Evolutionary conservation across 352 stramenopile genomes (phyloP).

Genomic region (Phytophthora sp.): DNA sequence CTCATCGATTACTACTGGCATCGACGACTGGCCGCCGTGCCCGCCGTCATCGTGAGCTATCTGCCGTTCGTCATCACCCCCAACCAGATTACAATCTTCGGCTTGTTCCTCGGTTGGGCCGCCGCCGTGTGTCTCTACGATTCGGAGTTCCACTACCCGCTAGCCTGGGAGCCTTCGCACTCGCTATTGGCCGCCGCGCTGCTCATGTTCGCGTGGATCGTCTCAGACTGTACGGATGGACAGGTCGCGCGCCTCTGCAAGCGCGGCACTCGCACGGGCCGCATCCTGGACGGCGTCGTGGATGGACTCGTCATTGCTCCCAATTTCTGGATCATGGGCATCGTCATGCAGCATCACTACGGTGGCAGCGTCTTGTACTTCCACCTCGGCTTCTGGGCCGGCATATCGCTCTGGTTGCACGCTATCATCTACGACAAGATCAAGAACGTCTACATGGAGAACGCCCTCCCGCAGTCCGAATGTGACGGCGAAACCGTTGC

Average conservation of each 20-base stretch:
- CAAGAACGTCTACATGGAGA: conserved; percentile 91
- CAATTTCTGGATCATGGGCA: conserved; percentile 70
- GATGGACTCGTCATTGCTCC: conserved; percentile 78
- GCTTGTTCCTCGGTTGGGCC: conserved; percentile 71
- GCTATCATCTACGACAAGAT: conserved; percentile 88
- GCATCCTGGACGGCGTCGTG: conserved; percentile 82
- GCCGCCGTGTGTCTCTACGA: conserved; percentile 77
- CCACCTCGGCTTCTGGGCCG: conserved; percentile 55
- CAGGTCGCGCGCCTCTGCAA: conserved; percentile 86
- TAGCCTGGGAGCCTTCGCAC: conserved; percentile 60
- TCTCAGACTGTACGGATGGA: conserved; percentile 85
- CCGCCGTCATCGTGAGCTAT: conserved; percentile 83
- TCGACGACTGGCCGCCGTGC: conserved; percentile 71
- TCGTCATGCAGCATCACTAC: conserved; percentile 66
- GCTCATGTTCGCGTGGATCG: conserved; percentile 87
- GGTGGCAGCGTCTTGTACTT: conserved; percentile 52
- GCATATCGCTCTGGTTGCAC: conserved; percentile 80
- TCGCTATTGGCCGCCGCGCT: conserved; percentile 60
- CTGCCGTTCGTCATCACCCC: conserved; percentile 84
- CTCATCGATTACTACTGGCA: conserved; percentile 88
- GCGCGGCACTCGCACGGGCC: conserved; percentile 77
- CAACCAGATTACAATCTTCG: conserved; percentile 89
- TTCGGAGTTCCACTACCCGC: conserved; percentile 78
- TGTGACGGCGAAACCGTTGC: conserved; percentile 84
- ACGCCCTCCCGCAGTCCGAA: conserved; percentile 77